Evolutionary conservation across 768 basidiomycete species (phyloP), one percentile per base, ranked within the genome.

Genomic region (Pleurotus ostreatus): DNA sequence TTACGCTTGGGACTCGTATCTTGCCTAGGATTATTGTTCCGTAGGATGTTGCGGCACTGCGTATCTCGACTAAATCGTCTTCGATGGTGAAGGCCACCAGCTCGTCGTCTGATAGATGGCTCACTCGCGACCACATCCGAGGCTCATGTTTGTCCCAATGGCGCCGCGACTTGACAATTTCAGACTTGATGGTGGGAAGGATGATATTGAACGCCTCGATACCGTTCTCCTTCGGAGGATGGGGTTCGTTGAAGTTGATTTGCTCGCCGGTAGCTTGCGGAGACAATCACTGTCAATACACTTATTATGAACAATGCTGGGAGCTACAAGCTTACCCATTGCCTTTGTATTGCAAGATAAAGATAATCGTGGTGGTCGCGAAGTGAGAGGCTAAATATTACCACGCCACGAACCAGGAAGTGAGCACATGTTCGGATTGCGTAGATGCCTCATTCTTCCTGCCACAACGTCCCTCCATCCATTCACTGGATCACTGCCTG

Each of bases 21-120:
- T 92, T 90, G 23, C 90, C 89, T 9, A 92, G 67, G 58, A 92
- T 80, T 56, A 91, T 81, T 8, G 78, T 81, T 13, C 89, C 89
- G 41, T 46, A 78, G 12, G 83, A 77, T 34, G 84, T 84, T 38
- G 69, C 59, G 3, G 78, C 86, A 62, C 80, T 84, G 55, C 86
- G 74, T 44, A 77, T 66, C 71, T 69, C 62, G 25, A 78, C 70
- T 34, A 77, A 65, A 62, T 78, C 76, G 1, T 69, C 58, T 58
- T 77, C 71, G 55, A 85, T 72, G 38, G 68, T 73, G 63, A 89
- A 88, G 51, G 62, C 59, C 9, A 76, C 72, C 55, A 91, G 72
- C 22, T 83, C 70, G 0, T 69, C 47, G 63, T 92, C 81, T 37
- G 77, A 73, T 26, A 89, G 63, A 12, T 67, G 71, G 45, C 61